phyloP scores from a whole-genome alignment of 1,139 yeast genomes.

The Protomyces inouyei region DNA sequence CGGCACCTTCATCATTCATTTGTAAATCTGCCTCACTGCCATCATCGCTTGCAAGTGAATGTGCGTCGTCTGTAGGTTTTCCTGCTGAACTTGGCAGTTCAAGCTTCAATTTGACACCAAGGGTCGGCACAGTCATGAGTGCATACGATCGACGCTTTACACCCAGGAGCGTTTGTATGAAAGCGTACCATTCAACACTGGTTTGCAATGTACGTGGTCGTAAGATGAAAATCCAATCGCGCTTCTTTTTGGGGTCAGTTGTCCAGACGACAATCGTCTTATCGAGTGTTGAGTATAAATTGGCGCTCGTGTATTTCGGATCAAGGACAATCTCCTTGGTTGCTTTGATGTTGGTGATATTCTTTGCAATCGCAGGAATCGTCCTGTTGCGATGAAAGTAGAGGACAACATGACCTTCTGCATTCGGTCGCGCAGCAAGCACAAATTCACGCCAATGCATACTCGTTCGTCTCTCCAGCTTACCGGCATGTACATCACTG shows the following conservation, averaged over 20 bases:
- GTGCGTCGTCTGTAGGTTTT: slow-evolving; percentile 35
- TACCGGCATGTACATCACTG: slow-evolving; percentile 45
- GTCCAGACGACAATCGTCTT: slow-evolving; percentile 39
- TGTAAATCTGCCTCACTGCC: neutral
- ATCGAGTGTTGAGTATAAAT: slow-evolving; percentile 62
- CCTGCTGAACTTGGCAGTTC: slow-evolving; percentile 40
- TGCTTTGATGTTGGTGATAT: slow-evolving; percentile 25
- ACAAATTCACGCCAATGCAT: slow-evolving; percentile 74
- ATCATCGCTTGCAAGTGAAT: slow-evolving; percentile 5
- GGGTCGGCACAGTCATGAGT: slow-evolving; percentile 50
- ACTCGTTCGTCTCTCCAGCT: slow-evolving; percentile 51
- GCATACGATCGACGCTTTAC: slow-evolving; percentile 38
- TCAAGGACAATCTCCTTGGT: slow-evolving; percentile 29
- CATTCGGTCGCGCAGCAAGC: slow-evolving; percentile 54
- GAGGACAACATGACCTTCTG: slow-evolving; percentile 49
- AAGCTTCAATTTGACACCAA: slow-evolving; percentile 44
- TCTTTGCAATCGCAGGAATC: slow-evolving; percentile 39
- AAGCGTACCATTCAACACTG: slow-evolving; percentile 59
- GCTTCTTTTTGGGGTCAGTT: slow-evolving; percentile 28
- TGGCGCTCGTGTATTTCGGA: slow-evolving; percentile 41
- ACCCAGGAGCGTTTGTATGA: slow-evolving; percentile 49
- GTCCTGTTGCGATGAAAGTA: slow-evolving; percentile 57
- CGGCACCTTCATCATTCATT: slow-evolving; percentile 18
- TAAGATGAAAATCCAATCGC: slow-evolving; percentile 49
- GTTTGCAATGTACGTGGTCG: slow-evolving; percentile 51